Base-by-base conservation (phyloP, 2,329 filamentous ascomycete genomes). In the Neurospora sp. region DNA sequence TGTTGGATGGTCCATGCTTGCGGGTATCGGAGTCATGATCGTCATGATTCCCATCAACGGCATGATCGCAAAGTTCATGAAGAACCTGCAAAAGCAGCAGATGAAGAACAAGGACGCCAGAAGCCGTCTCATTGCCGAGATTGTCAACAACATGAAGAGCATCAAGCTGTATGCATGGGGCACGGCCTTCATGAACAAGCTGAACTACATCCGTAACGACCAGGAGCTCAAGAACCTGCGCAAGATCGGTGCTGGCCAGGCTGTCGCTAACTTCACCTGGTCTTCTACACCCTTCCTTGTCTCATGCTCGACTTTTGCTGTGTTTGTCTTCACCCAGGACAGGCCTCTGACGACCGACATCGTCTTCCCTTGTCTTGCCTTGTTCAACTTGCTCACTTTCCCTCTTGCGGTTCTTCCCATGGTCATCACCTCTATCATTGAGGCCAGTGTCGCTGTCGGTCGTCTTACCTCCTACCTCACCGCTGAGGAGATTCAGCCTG, bases 151-250 rank as follows among this genome's bases (percentile, higher is more conserved):
- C 82, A 99, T 99, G 92, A 99, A 99, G 84, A 97, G 93, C 78
- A 96, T 99, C 83, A 99, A 99, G 83, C 87, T 99, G 23, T 99
- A 97, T 79, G 96, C 96, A 38, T 99, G 96, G 96, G 95, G 94
- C 39, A 91, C 90, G 38, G 95, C 96, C 15, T 99, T 99, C 78
- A 97, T 97, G 90, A 96, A 93, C 81, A 97, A 97, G 81, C 88
- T 99, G 71, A 98, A 96, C 81, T 92, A 92, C 79, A 93, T 99
- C 71, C 89, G 96, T 80, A 99, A 99, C 81, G 96, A 99, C 77
- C 88, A 93, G 76, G 96, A 99, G 81, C 84, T 99, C 69, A 96
- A 96, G 83, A 99, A 96, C 36, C 86, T 99, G 70, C 91, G 96
- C 73, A 97, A 95, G 81, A 99, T 99, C 75, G 96, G 96, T 72